A percentile compares a stretch with the other conserved stretches of the same genome.
These are phyloP conservation scores for Neopestalotiopsis rosae DNA, from an alignment of 2,329 filamentous ascomycete species.

Conservation along the genomic window DNA sequence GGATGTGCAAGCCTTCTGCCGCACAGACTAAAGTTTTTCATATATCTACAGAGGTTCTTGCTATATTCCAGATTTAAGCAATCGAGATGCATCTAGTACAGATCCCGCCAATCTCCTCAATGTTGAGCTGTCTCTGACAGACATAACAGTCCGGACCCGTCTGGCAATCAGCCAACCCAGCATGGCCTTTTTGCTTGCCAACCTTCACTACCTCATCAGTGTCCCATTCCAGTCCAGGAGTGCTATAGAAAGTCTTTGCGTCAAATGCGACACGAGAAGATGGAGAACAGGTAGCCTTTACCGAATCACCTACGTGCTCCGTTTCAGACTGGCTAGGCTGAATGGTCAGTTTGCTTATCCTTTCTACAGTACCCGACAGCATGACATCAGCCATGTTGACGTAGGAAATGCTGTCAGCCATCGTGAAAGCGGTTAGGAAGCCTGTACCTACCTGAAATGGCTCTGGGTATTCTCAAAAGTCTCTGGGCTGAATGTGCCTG, in stretches of 20 bases:
- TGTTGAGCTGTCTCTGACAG: neutral
- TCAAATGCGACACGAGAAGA: neutral
- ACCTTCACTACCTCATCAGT: neutral
- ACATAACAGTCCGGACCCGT: neutral
- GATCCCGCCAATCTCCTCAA: neutral
- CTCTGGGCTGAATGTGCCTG: neutral
- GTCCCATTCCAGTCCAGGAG: neutral
- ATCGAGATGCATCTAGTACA: neutral
- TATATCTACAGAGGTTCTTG: neutral
- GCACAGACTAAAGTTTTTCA: neutral
- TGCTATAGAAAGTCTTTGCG: neutral
- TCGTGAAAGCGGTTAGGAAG: neutral
- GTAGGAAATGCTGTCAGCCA: neutral
- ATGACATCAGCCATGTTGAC: neutral
- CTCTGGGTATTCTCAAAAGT: neutral
- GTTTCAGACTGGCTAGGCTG: neutral
- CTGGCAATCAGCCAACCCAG: neutral
- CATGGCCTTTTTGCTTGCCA: neutral
- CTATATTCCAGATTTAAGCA: neutral
- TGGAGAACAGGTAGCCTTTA: neutral
- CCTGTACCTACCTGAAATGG: neutral
- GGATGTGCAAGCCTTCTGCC: too few species aligned
- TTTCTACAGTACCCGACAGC: neutral
- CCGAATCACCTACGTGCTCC: neutral
- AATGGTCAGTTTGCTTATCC: neutral